These are phyloP conservation scores for Begonia fuchsioides DNA, from an alignment of 306 rosid species.

Conservation along the genomic window DNA sequence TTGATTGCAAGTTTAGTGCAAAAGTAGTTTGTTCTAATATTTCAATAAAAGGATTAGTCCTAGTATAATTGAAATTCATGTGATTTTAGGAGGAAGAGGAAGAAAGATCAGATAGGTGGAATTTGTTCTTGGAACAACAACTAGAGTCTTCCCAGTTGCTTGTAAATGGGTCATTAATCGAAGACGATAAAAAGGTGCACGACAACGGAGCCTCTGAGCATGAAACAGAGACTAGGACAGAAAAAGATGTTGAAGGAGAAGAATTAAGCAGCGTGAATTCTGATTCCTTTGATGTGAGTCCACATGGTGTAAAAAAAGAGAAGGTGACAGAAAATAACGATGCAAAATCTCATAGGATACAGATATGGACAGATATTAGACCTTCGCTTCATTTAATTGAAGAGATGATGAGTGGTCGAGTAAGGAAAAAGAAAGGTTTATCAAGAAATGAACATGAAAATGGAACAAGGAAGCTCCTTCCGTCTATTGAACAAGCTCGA, in stretches of 20 bases:
- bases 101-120: conserved; percentile 95
- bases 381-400: conserved; percentile 69
- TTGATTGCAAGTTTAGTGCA: no score
- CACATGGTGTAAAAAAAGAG: conserved; percentile 31
- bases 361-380: conserved; percentile 82
- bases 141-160: conserved; percentile 41
- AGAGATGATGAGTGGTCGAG: conserved; percentile 76
- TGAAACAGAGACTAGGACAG: conserved; percentile 25
- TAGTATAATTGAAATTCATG: background rate
- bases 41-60: background rate
- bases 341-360: conserved; percentile 44
- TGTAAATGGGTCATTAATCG: conserved; percentile 17
- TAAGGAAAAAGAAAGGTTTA: conserved; percentile 45
- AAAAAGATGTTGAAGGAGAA: conserved; percentile 23
- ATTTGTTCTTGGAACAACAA: conserved; percentile 51
- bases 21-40: no score
- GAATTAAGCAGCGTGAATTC: conserved; percentile 16
- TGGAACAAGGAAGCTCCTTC: conserved; percentile 36
- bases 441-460: conserved; percentile 29
- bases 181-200: conserved; percentile 28
- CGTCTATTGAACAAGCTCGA: conserved; percentile 41
- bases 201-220: conserved; percentile 21
- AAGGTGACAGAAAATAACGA: conserved; percentile 28
- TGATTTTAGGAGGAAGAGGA: conserved; percentile 92
- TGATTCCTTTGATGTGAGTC: conserved; percentile 20